Conservation (phyloP, 805 yeast species). For the Candida khao-thaluensis region DNA sequence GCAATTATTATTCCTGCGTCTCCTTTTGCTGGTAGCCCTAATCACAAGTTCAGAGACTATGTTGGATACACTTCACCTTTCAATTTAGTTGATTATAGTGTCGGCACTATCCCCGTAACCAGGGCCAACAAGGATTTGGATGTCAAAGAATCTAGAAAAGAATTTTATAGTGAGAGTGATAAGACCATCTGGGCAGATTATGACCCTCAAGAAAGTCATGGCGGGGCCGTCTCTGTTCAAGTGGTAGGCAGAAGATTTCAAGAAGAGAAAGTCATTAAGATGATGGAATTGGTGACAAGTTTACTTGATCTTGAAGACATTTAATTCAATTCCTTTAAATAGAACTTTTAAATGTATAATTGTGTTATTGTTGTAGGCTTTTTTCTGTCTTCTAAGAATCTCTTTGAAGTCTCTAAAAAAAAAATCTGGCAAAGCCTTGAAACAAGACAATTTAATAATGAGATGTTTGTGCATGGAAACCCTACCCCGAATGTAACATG, state of each 20-base stretch:
- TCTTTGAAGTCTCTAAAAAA: too few relatives aligned
- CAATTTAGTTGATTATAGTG: conserved; percentile 70
- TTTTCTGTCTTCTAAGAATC: too few relatives aligned
- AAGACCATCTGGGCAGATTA: conserved; percentile 48
- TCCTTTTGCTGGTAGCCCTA: conserved; percentile 68
- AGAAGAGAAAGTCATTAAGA: conserved; percentile 57
- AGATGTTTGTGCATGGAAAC: too few relatives aligned
- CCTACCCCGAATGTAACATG: too few relatives aligned
- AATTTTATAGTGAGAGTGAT: conserved; percentile 47
- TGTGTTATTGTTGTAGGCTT: too few relatives aligned
- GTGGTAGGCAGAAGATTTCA: conserved; percentile 52
- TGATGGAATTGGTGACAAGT: conserved; percentile 28
- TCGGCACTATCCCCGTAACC: conserved; percentile 59
- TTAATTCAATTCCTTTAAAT: background rate
- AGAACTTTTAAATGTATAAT: background rate
- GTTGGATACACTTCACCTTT: conserved; percentile 69
- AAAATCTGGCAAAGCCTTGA: too few relatives aligned
- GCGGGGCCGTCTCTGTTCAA: conserved; percentile 57
- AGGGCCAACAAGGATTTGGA: conserved; percentile 47
- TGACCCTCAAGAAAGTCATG: conserved; percentile 45
- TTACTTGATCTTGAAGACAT: conserved; percentile 8
- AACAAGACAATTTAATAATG: too few relatives aligned
- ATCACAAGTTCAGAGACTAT: conserved; percentile 51
- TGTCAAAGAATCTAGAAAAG: conserved; percentile 23
- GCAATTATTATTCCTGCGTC: conserved; percentile 60